Percentiles rank a stretch among this genome's conserved stretches.
Evolutionary conservation across 108 stramenopile species (phyloP).

Genomic region (Skeletonema costatum): DNA sequence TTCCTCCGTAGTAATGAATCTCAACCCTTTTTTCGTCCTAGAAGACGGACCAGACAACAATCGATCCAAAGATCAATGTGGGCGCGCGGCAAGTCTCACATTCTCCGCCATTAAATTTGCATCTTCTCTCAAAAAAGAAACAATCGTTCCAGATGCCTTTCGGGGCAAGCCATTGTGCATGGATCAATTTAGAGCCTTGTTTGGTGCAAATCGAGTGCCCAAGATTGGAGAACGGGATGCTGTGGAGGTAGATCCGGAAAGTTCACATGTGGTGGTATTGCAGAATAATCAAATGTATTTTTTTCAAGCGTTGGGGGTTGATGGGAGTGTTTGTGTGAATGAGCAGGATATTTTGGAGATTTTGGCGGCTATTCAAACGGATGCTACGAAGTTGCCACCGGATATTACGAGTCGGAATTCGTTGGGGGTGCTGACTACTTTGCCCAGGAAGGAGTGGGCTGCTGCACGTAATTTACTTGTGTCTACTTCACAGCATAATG

Average conservation of each 20-base stretch:
- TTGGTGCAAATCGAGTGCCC: slow-evolving; percentile 70
- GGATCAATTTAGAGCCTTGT: slow-evolving; percentile 74
- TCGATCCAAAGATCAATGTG: slow-evolving; percentile 61
- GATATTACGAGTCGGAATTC: slow-evolving; percentile 49
- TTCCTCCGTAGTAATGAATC: slow-evolving; percentile 76
- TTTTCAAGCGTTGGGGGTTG: slow-evolving; percentile 77
- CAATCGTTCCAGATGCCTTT: slow-evolving; percentile 70
- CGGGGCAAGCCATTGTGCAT: slow-evolving; percentile 75
- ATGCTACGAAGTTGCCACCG: slow-evolving; percentile 45
- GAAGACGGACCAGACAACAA: slow-evolving; percentile 88
- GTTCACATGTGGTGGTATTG: slow-evolving; percentile 76
- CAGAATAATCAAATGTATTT: slow-evolving; percentile 75
- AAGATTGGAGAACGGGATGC: slow-evolving; percentile 51
- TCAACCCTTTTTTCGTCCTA: slow-evolving; percentile 89
- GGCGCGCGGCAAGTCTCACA: slow-evolving; percentile 70
- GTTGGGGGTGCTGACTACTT: slow-evolving; percentile 82
- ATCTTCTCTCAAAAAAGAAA: slow-evolving; percentile 63
- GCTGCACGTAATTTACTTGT: slow-evolving; percentile 57
- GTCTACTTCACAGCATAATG: slow-evolving; percentile 50
- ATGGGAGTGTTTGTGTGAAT: slow-evolving; percentile 75
- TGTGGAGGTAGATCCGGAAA: slow-evolving; percentile 62
- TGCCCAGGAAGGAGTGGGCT: slow-evolving; percentile 81
- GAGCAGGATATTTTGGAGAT: slow-evolving; percentile 80
- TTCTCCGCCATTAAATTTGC: slow-evolving; percentile 80
- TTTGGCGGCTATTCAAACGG: slow-evolving; percentile 63